phyloP scores from a whole-genome alignment of 768 basidiomycete species.

The Rhodocollybia butyracea region DNA sequence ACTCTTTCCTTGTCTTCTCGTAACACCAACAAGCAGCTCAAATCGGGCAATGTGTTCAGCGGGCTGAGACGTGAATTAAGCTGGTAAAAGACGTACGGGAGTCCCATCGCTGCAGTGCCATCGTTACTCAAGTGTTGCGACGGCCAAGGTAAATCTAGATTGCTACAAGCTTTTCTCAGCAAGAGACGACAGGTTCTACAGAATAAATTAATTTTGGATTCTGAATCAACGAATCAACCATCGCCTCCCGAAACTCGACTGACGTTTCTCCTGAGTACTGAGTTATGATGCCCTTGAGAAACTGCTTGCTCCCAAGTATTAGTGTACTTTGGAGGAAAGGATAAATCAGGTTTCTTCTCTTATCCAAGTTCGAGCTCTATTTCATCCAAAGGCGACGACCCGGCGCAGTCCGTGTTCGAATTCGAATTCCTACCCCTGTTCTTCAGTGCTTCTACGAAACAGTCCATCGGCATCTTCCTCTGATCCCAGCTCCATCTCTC shows the following conservation, averaged over 20 bases:
- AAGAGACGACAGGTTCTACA: conserved; percentile 30
- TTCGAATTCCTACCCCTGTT: conserved; percentile 7
- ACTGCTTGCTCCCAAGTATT: conserved; percentile 74
- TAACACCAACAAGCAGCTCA: conserved; percentile 81
- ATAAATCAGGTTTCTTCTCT: conserved; percentile 64
- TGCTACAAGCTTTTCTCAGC: conserved; percentile 51
- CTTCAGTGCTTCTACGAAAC: not conserved
- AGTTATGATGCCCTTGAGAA: conserved; percentile 86
- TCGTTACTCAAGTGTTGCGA: conserved; percentile 59
- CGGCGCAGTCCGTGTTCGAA: conserved; percentile 38
- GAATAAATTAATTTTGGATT: no score
- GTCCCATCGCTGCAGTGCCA: conserved; percentile 14
- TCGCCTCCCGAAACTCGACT: conserved; percentile 33
- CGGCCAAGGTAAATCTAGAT: conserved; percentile 77
- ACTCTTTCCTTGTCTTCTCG: conserved; percentile 80
- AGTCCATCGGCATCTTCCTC: conserved; percentile 7
- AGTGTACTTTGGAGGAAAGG: conserved; percentile 36
- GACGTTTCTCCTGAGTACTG: conserved; percentile 69
- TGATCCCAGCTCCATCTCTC: conserved; percentile 27
- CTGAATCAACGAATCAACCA: no score
- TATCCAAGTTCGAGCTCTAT: conserved; percentile 22
- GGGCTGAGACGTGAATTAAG: conserved; percentile 84
- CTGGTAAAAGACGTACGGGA: conserved; percentile 49
- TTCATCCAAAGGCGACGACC: not conserved
- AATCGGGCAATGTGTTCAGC: conserved; percentile 69